phyloP scores from a whole-genome alignment of 345 rosid species.

The Microthlaspi erraticum region DNA sequence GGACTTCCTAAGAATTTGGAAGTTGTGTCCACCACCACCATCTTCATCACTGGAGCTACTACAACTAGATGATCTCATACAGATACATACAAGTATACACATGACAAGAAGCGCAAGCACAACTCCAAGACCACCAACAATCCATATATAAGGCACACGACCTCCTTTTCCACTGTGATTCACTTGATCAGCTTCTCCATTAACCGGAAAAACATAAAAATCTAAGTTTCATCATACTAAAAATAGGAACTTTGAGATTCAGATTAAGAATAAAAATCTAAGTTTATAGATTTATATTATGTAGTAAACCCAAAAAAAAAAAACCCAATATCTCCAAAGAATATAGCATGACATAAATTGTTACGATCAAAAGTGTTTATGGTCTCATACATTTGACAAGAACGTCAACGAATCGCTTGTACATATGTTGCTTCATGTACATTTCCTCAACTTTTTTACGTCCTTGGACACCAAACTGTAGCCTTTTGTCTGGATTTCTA shows the following conservation, averaged over 20 bases:
- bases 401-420: slow-evolving; percentile 73
- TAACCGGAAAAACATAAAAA: slow-evolving; percentile 22
- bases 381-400: slow-evolving; percentile 82
- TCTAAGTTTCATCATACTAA: slow-evolving; percentile 26
- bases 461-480: slow-evolving; percentile 69
- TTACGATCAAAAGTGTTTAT: slow-evolving; percentile 32
- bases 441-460: slow-evolving; percentile 62
- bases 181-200: slow-evolving; percentile 59
- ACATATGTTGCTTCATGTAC: slow-evolving; percentile 92
- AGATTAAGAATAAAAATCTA: no score
- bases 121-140: slow-evolving; percentile 74
- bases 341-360: background rate
- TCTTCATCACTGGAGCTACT: slow-evolving; percentile 44
- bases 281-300: no score
- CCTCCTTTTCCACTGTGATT: slow-evolving; percentile 48
- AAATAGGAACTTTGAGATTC: slow-evolving; percentile 21
- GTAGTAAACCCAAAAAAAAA: background rate
- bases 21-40: slow-evolving; percentile 64
- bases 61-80: slow-evolving; percentile 70
- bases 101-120: slow-evolving; percentile 65
- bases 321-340: background rate
- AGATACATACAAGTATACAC: slow-evolving; percentile 57
- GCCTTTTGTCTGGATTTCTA: slow-evolving; percentile 55
- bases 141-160: slow-evolving; percentile 80
- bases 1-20: slow-evolving; percentile 84